Base-by-base conservation (phyloP, 768 basidiomycete species). In the Agaricus subrufescens region DNA sequence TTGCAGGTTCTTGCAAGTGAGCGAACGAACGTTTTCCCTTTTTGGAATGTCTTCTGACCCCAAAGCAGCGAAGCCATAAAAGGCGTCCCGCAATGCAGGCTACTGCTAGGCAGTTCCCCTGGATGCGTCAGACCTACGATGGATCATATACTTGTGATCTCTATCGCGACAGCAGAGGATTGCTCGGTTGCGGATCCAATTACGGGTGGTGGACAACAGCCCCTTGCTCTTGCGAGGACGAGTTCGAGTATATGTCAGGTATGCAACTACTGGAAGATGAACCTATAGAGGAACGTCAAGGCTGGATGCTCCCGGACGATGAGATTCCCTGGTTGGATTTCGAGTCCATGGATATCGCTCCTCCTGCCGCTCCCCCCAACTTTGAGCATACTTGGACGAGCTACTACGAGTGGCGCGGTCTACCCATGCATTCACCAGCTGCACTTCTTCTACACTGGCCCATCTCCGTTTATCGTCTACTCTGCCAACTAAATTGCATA, bases 401-500 rank as follows among this genome's bases (percentile, higher is more conserved):
- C 26, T 80, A 76, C 66, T 74, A 79, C 61, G 58, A 68, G 46
- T 79, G 77, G 78, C 72, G 78, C 38, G 67, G 70, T 46, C 61
- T 80, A 23, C 71, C 78, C 37, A 63, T 76, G 39, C 63, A 65
- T 26, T 77, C 77, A 23, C 74, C 76, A 7, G 76, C 74, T 0
- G 74, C 70, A 26, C 66, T 79, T 38, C 65, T 76, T n/a, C 66
- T 80, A 61, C 72, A 76, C 50, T 78, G 69, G 59, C 75, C 78
- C 8, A 61, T 79, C 58, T 67, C 70, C 14, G 64, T 75, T 25
- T 78, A 75, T 56, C 57, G 71, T 23, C 59, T 78, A 26, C 59
- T 74, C 38, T 61, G 72, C 46, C 62, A 72, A 46, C 61, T 79
- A 14, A 62, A 69, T 6, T 57, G 73, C 47, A 57, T 69, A 15